Evolutionary conservation across 75 land plant genomes (phyloP).

Genomic region (Selaginella tamariscina): DNA sequence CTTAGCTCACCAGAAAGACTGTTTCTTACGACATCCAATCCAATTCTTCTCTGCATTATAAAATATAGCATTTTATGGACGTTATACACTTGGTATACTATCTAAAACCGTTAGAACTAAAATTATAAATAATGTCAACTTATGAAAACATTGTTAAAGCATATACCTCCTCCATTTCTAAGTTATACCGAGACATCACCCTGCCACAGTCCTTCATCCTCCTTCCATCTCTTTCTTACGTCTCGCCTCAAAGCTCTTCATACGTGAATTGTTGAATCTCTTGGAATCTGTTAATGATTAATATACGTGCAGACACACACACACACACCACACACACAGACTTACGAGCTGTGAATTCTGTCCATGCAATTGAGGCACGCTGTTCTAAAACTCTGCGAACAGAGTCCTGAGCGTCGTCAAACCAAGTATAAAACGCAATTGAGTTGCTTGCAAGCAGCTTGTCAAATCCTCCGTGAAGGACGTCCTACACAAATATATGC

Average conservation of each 20-base stretch:
- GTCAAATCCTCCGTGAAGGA: slow-evolving; percentile 91
- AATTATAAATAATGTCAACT: too few relatives aligned
- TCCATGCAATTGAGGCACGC: slow-evolving; percentile 75
- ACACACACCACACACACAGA: too few relatives aligned
- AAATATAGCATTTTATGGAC: too few relatives aligned
- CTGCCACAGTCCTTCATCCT: slow-evolving; percentile 47
- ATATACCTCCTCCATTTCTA: slow-evolving; percentile 67
- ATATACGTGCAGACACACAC: too few relatives aligned
- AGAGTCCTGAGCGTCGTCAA: slow-evolving; percentile 44
- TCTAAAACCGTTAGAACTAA: too few relatives aligned
- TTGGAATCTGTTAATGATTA: too few relatives aligned
- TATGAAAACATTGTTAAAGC: too few relatives aligned
- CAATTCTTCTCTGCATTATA: slow-evolving; percentile 65
- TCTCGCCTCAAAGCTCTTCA: slow-evolving; percentile 62
- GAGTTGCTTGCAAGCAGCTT: slow-evolving; percentile 47
- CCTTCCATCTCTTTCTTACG: slow-evolving; percentile 71
- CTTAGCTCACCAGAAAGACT: slow-evolving; percentile 80
- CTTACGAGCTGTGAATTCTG: slow-evolving; percentile 59
- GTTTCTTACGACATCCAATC: slow-evolving; percentile 74
- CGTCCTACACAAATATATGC: too few relatives aligned
- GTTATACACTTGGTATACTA: too few relatives aligned
- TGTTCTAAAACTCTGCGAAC: slow-evolving; percentile 69
- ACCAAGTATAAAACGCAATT: slow-evolving; percentile 60
- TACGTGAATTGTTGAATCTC: slow-evolving; percentile 78
- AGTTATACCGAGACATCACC: slow-evolving; percentile 54